Base-by-base conservation (phyloP, 2,329 filamentous ascomycete genomes). In the Aspergillus sojae region DNA sequence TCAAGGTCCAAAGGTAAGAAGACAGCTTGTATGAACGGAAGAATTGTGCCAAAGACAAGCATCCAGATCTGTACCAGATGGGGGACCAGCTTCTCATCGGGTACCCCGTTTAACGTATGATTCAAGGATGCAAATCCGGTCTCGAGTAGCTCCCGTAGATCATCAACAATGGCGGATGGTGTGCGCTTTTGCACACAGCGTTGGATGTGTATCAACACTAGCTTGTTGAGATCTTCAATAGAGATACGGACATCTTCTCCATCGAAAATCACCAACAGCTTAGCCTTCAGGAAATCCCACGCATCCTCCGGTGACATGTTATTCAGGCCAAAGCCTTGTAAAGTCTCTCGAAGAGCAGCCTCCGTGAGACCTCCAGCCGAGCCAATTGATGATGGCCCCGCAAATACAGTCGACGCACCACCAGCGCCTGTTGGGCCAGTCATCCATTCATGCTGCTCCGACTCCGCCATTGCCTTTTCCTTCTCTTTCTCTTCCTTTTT, bases 1-100 rank as follows among this genome's bases (percentile, higher is more conserved):
- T 99, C 95, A 12, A 97, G 86, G 73, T 99, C 95, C 1, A 99
- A 81, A 0, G 94, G 95, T 1, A 99, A 82, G 74, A 99, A 97
- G 1, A 97, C 94, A 1, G 94, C 93, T 80, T 98, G 94, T 71
- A 99, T 89, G 74, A 97, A 98, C 0, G 95, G 95, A 5, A 98
- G 80, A 43, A 98, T 92, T 7, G 88, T 91, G 3, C 93, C 94
- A 72, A 97, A 97, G 0, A 95, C 94, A 54, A 95, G 89, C 63
- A 96, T 87, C 95, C 95, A 99, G 74, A 97, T 89, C 74, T 97
- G 93, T 2, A 97, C 94, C 0, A 99, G 83, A 61, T 93, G 89
- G 0, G 93, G 92, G 26, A 98, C 93, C n/a, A 98, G 86, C 39
- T 90, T 87, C 65, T 97, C 94, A 72, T 98, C 94, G 0, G 92